Conservation (phyloP, 345 rosid species). For the Combretum micranthum region DNA sequence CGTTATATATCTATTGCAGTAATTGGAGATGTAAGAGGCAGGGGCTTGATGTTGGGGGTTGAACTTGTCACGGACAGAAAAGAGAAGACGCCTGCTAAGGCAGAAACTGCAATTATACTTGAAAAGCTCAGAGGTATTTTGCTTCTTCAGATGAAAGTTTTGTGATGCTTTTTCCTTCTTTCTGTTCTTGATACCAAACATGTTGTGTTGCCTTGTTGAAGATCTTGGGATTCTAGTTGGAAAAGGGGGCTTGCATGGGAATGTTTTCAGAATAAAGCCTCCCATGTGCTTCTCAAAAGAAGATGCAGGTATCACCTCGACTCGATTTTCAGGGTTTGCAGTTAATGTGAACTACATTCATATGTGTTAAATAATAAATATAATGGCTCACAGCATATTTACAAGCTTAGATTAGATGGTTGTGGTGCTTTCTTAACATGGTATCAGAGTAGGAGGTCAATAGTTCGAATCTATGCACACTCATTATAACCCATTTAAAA, state of each 20-base stretch:
- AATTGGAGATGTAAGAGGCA: constrained; percentile 90
- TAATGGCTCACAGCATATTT: no score
- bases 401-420: no score
- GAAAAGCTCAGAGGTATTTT: constrained; percentile 76
- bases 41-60: constrained; percentile 82
- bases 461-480: no score
- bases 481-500: no score
- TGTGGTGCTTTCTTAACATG: no score
- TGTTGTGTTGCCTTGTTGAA: constrained; percentile 18
- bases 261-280: constrained; percentile 83
- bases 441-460: no score
- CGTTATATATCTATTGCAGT: constrained; percentile 29
- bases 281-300: constrained; percentile 93
- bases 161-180: background rate
- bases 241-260: constrained; percentile 90
- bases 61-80: constrained; percentile 77
- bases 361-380: no score
- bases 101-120: constrained; percentile 64
- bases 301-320: constrained; percentile 63
- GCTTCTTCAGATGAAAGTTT: no score
- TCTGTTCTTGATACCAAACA: background rate
- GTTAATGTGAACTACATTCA: no score
- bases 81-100: constrained; percentile 82
- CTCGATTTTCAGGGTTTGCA: background rate
- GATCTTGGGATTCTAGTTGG: constrained; percentile 79